A percentile compares a stretch with the other conserved stretches of the same genome.
Evolutionary conservation across 371 early-diverging fungal genomes (phyloP).

Genomic region (Mucor velutinosus): DNA sequence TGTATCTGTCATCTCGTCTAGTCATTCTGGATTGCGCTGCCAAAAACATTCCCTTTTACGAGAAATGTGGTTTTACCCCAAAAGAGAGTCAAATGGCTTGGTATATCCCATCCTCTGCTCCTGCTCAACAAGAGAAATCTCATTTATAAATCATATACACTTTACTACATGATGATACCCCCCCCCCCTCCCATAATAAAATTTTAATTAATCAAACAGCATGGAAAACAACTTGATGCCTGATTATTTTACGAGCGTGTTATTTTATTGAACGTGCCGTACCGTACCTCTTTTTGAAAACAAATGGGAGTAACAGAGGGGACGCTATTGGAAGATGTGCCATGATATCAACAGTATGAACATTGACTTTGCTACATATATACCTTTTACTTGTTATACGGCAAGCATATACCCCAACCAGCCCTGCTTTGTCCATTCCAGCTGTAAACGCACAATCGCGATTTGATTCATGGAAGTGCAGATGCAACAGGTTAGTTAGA

Average conservation of each 20-base stretch:
- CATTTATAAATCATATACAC: neutral
- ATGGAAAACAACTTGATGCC: neutral
- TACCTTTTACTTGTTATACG: neutral
- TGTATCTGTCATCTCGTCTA: neutral
- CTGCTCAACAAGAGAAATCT: neutral
- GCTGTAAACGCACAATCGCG: constrained; percentile 4
- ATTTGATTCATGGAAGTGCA: constrained; percentile 12
- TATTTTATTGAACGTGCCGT: no score
- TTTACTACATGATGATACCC: neutral
- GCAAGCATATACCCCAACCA: constrained; percentile 20
- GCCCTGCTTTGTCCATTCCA: constrained; percentile 23
- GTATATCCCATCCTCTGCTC: neutral
- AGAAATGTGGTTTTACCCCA: constrained; percentile 55
- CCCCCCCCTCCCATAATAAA: neutral
- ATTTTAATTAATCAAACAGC: neutral
- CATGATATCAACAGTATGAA: constrained; percentile 1
- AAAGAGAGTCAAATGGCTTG: constrained; percentile 55
- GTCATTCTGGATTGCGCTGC: constrained; percentile 53
- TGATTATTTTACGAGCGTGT: no score
- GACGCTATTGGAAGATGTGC: neutral
- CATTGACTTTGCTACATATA: constrained; percentile 3
- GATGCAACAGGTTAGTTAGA: constrained; percentile 10
- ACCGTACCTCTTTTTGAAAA: no score
- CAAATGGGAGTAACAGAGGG: no score
- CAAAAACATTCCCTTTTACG: constrained; percentile 56